Evolutionary conservation across 1,284 basidiomycete species (phyloP), one percentile per base, ranked within the genome.

Genomic region (Thecaphora frezii): DNA sequence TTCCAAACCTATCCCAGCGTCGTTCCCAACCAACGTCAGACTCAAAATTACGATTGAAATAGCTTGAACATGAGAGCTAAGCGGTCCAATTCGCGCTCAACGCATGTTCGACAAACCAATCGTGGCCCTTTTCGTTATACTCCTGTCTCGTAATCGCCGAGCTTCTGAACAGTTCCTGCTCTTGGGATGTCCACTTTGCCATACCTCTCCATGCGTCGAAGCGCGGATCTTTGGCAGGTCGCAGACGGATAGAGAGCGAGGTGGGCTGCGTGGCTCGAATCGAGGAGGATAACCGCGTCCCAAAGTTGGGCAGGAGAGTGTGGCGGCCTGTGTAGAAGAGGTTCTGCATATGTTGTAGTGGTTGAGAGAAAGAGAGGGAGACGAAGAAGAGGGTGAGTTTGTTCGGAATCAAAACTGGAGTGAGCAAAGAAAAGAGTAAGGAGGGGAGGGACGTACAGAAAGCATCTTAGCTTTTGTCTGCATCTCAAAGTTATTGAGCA

Each of bases 151-250:
- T 90, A 42, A 85, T 78, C 36, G 89, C 84, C 1, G 86, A 84
- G 21, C 78, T 75, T 41, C 73, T 74, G 58, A 72, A 73, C 22
- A 37, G 44, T 1, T 74, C 57, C 1, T 30, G 10, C 3, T 69
- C 45, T 12, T 48, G 25, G 1, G 51, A 88, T 23, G 88, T 86
- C 82, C 93, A 96, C 55, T 84, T 83, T 4, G 90, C 89, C 90
- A 97, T 96, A 5, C 94, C 94, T 44, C 84, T 84, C 93, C 93
- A 98, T 4, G 93, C 88, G 75, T 96, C 93, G 51, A 88, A 77
- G 16, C 83, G 71, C 1, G 89, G 86, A 77, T 96, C 87, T 4
- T 73, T 81, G 2, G 87, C 90, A 21, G 82, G 81, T 28, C 36
- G 48, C 5, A 77, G 71, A 3, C 54, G 50, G 21, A 78, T 51